Base-by-base conservation (phyloP, 1,284 basidiomycete species). In the Erythrobasidium hasegawianum region DNA sequence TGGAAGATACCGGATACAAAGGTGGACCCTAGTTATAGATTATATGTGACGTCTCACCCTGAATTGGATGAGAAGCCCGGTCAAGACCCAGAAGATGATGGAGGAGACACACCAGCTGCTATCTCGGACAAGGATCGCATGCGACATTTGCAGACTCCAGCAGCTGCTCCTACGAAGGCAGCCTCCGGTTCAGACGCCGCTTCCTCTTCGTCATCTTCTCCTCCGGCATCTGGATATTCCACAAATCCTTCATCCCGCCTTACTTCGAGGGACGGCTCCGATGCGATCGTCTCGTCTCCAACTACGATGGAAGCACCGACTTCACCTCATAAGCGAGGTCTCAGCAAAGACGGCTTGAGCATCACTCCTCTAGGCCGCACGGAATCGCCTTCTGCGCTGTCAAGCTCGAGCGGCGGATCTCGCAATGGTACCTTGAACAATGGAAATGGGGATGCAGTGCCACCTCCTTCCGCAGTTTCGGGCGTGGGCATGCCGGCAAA, bases 1-100 rank as follows among this genome's bases (percentile, higher is more conserved):
- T 99, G 96, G 96, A 97, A 94, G 79, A 88, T 97, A 67, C 94
- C 95, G 22, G 95, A 99, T 77, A 83, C 86, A 74, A 96, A 96
- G 83, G 86, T 86, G 33, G 96, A 98, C 76, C 85, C 89, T 59
- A 89, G 87, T 75, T 98, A 91, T 82, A 84, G 87, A 69, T 86
- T 91, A 8, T 99, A 96, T 76, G 87, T 97, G 71, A 84, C 87
- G 71, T 89, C 93, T 26, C 92, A 96, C 76, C 92, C 92, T 9
- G 91, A 96, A 76, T 81, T 94, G 54, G 86, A 85, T 69, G 80
- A 80, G 29, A 52, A 57, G 22, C 50, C 54, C 33, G 61, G 41
- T 16, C 39, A 64, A 49, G 45, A 45, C 20, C 29, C 53, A 16
- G 14, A 13, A 24, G 39, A 64, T 18, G n/a, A 39, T 20, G 54